A percentile compares a stretch with the other conserved stretches of the same genome.
Conservation (phyloP, 2,329 filamentous ascomycete species). For the Botrytis elliptica region DNA sequence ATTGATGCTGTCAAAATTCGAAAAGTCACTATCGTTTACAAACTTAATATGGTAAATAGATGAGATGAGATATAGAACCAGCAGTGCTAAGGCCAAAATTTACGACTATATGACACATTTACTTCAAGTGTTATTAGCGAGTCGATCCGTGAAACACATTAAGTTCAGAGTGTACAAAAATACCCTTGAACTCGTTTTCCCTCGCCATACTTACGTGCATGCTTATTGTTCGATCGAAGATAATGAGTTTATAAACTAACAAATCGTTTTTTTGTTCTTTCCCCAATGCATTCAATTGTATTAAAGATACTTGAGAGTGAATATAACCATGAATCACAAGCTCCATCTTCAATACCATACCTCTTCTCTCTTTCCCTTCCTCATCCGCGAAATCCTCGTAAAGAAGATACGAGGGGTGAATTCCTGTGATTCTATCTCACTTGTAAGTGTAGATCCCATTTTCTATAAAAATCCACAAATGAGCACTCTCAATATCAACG, state of each 20-base stretch:
- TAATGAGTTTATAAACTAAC: background rate
- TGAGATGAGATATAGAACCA: too few relatives aligned
- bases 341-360: too few relatives aligned
- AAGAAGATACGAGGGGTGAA: background rate
- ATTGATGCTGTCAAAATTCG: too few relatives aligned
- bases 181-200: background rate
- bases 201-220: background rate
- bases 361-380: too few relatives aligned
- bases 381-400: too few relatives aligned
- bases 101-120: too few relatives aligned
- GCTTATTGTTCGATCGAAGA: background rate
- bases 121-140: background rate
- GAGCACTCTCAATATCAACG: too few relatives aligned
- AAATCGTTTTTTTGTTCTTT: background rate
- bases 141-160: fast-evolving
- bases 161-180: background rate
- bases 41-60: too few relatives aligned
- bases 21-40: too few relatives aligned
- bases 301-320: background rate
- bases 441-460: too few relatives aligned
- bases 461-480: too few relatives aligned
- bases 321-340: background rate
- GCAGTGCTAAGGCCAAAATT: too few relatives aligned
- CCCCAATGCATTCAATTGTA: fast-evolving
- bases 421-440: background rate